Evolutionary conservation across 2,329 filamentous ascomycete genomes (phyloP), one percentile per base, ranked within the genome.

Genomic region (Alternaria consortialis): DNA sequence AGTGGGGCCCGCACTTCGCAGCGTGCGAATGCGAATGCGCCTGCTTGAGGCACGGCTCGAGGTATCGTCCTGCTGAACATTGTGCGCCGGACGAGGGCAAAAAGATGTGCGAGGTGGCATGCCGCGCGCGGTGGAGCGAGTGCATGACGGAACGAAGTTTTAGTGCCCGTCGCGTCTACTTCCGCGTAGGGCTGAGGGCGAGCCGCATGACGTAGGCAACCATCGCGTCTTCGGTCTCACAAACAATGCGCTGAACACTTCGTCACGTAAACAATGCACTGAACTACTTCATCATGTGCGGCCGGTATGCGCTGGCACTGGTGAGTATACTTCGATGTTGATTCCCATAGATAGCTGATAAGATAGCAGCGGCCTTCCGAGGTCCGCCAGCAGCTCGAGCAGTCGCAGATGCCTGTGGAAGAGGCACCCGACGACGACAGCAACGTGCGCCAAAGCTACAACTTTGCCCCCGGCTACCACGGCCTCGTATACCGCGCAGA

Each of bases 401-500:
- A 93, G 36, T 86, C 93, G 69, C 84, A 90, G 63, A 91, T 97
- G 87, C 86, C 85, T 2, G 88, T 92, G 3, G 84, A 90, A 58
- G 87, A 93, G 58, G 88, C 86, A 1, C 91, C 92, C 0, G 85
- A 86, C 4, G 92, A 97, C 68, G 87, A 92, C 17, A 36, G 43
- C 29, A 86, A 82, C 47, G 81, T 88, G 34, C 87, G 91, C 37
- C 91, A 92, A 74, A 93, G 87, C 36, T 97, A 96, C 81, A 98
- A 98, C 77, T 96, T 99, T 75, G 93, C 94, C 0, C 95, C 95
- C 0, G 91, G 94, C 0, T 91, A 93, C 63, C 85, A 91, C 72
- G 94, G 95, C 34, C 83, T 95, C 25, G 91, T 98, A 27, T 97
- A 97, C 76, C 88, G 93, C 60, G 92, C 92, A 34, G 88, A 93